Conservation (phyloP, 2,329 filamentous ascomycete species). For the Myriosclerotinia scirpicola region DNA sequence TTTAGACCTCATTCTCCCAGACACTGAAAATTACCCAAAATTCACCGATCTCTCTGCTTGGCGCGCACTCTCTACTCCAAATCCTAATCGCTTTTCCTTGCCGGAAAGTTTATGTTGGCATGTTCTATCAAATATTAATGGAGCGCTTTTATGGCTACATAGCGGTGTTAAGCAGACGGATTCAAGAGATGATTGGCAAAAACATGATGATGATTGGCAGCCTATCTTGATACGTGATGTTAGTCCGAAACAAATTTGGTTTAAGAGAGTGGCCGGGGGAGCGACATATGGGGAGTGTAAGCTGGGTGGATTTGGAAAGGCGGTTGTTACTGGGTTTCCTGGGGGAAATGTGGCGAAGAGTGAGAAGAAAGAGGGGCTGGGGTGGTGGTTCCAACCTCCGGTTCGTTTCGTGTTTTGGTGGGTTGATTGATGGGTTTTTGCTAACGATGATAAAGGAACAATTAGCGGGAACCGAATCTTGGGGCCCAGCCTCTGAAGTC, state of each 20-base stretch:
- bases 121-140: conserved; percentile 49
- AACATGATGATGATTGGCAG: conserved; percentile 49
- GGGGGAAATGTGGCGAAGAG: conserved; percentile 28
- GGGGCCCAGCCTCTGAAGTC: conserved; percentile 33
- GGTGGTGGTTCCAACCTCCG: conserved; percentile 10
- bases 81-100: conserved; percentile 40
- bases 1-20: conserved; percentile 46
- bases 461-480: conserved; percentile 29
- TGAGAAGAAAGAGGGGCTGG: conserved; percentile 26
- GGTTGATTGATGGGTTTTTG: not conserved
- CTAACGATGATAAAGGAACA: conserved; percentile 31
- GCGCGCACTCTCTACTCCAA: conserved; percentile 31
- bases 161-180: conserved; percentile 44
- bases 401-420: not conserved
- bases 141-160: conserved; percentile 55
- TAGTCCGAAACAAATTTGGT: conserved; percentile 50
- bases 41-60: conserved; percentile 31
- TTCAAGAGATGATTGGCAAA: conserved; percentile 31
- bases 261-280: conserved; percentile 48
- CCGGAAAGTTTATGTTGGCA: conserved; percentile 59
- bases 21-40: conserved; percentile 25
- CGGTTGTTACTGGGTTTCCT: conserved; percentile 35
- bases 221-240: conserved; percentile 53
- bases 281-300: conserved; percentile 57
- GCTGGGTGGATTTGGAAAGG: conserved; percentile 50